phyloP scores from a whole-genome alignment of 2,329 filamentous ascomycete species.

The Claviceps sp. region DNA sequence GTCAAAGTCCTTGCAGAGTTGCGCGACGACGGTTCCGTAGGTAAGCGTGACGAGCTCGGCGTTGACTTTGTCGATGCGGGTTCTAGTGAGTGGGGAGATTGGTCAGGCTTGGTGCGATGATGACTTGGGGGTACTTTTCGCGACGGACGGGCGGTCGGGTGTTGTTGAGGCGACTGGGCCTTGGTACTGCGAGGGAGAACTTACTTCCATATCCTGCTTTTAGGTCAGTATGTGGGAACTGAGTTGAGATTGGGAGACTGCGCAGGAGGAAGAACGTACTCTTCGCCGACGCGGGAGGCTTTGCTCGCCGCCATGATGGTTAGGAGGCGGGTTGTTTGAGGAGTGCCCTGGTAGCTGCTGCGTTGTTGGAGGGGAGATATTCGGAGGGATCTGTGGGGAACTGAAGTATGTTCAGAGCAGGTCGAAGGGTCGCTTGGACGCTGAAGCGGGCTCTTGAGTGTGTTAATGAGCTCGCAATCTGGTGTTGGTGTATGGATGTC shows the following conservation, averaged over 20 bases:
- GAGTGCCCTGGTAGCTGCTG: neutral
- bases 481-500: no score
- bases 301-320: constrained; percentile 43
- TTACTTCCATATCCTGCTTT: constrained; percentile 80
- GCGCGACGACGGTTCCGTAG: constrained; percentile 93
- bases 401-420: no score
- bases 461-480: no score
- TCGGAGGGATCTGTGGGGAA: no score
- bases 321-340: neutral
- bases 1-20: constrained; percentile 93
- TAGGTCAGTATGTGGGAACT: constrained; percentile 7
- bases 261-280: constrained; percentile 29
- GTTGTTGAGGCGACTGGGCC: neutral
- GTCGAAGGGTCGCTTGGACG: no score
- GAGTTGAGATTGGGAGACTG: neutral
- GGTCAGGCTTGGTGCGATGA: constrained; percentile 14
- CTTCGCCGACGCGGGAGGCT: constrained; percentile 47
- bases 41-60: constrained; percentile 94
- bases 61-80: constrained; percentile 93
- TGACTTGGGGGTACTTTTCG: neutral
- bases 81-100: constrained; percentile 40
- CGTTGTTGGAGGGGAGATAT: no score
- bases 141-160: neutral
- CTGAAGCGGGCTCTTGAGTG: no score
- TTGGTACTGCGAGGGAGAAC: constrained; percentile 19